Evolutionary conservation across 1,284 basidiomycete species (phyloP), one percentile per base, ranked within the genome.

Genomic region (Rhodotorula sp.): DNA sequence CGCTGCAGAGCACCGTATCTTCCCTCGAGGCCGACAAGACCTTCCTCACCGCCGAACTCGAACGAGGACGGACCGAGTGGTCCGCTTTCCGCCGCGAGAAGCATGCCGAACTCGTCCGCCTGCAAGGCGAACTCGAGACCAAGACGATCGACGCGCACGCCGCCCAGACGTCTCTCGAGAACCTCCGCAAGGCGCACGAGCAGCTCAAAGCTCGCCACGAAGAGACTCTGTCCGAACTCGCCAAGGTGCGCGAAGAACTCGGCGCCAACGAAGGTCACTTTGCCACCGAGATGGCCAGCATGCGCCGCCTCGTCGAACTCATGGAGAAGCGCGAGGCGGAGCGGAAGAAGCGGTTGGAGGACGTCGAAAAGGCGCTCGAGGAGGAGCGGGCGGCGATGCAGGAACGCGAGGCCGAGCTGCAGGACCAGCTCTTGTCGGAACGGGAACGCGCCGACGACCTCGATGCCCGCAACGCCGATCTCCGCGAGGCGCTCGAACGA

Each of bases 271-370:
- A 93, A 76, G 87, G 87, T 0, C 87, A 87, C 3, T 93, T 90
- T 80, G 85, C 88, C 0, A 86, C 85, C 68, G 92, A 95, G 80
- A 87, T 88, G 2, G 86, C 85, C 45, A 87, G 87, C 21, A 83
- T 93, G 75, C 86, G 87, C 68, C 84, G 91, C 54, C 83, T 94
- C 23, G 87, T 91, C 26, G 82, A 84, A 23, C 86, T 93, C 83
- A 88, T 94, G 85, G 91, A 95, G 79, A 88, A 89, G 71, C 85
- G 92, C 45, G 91, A 93, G 80, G 86, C 86, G 57, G 88, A 92
- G 74, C 86, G 90, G 21, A 90, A 90, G 81, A 85, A 86, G 54
- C 86, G 92, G 62, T 88, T 93, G 5, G 87, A 91, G 50, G 84
- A 84, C 60, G 87, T 95, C 70, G 92, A 94, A 80, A 84, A 82